These are phyloP conservation scores for Phytophthora fragariaefolia DNA, from an alignment of 352 stramenopile species.

Conservation along the genomic window DNA sequence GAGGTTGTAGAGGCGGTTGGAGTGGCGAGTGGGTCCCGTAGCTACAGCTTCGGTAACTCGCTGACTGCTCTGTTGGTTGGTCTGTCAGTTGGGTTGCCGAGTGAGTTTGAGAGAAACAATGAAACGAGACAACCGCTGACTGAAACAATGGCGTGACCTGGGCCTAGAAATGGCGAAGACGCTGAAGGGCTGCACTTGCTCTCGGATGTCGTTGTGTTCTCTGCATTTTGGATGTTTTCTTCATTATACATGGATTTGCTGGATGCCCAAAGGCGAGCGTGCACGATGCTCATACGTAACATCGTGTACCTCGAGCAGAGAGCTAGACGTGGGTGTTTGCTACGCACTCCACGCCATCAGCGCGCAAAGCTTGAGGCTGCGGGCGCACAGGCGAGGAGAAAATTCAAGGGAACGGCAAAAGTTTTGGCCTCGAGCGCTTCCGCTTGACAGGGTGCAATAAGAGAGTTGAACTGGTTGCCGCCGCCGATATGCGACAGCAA, in stretches of 20 bases:
- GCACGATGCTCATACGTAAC: constrained; percentile 25
- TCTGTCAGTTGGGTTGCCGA: constrained; percentile 35
- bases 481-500: constrained; percentile 36
- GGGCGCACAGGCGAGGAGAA: constrained; percentile 30
- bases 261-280: constrained; percentile 31
- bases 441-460: constrained; percentile 13
- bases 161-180: constrained; percentile 28
- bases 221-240: constrained; percentile 52
- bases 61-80: constrained; percentile 27
- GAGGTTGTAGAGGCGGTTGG: constrained; percentile 15
- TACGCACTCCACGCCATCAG: constrained; percentile 17
- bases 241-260: constrained; percentile 50
- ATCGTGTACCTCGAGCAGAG: constrained; percentile 34
- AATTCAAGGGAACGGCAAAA: constrained; percentile 27
- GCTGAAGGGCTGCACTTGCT: constrained; percentile 20
- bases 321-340: constrained; percentile 36
- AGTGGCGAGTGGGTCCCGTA: constrained; percentile 9
- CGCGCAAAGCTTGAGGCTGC: constrained; percentile 16
- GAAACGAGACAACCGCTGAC: constrained; percentile 35
- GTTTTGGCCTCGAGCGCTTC: constrained; percentile 26
- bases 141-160: constrained; percentile 26
- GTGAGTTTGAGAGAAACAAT: constrained; percentile 43
- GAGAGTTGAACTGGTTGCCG: constrained; percentile 27
- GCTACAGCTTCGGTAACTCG: constrained; percentile 11
- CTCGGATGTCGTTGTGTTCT: constrained; percentile 44